Conservation (phyloP, 1,284 basidiomycete genomes). For the Leccinum subrobustum region DNA sequence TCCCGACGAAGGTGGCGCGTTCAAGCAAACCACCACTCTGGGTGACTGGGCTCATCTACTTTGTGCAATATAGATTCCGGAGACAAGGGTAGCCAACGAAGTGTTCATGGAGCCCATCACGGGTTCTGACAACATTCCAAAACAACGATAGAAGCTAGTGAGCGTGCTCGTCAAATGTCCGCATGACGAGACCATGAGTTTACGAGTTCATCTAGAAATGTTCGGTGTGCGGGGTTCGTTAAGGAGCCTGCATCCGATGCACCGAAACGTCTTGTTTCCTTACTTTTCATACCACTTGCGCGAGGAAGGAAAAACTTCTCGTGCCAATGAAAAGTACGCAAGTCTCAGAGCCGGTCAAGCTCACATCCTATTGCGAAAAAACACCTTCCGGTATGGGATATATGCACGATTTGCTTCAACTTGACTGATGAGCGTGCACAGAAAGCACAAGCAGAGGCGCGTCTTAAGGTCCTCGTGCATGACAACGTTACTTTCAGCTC, state of each 20-base stretch:
- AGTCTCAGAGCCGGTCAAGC: slow-evolving; percentile 64
- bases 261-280: slow-evolving; percentile 88
- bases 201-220: slow-evolving; percentile 59
- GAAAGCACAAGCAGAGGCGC: too few relatives aligned
- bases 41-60: slow-evolving; percentile 97
- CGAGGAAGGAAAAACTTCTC: slow-evolving; percentile 79
- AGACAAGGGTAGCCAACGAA: slow-evolving; percentile 91
- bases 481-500: too few relatives aligned
- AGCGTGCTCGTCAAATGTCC: slow-evolving; percentile 31
- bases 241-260: slow-evolving; percentile 97
- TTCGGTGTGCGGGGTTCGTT: slow-evolving; percentile 77
- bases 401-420: background rate
- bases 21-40: slow-evolving; percentile 38
- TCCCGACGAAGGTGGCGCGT: too few relatives aligned
- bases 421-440: too few relatives aligned
- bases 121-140: slow-evolving; percentile 85
- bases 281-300: slow-evolving; percentile 96
- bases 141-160: slow-evolving; percentile 92
- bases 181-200: slow-evolving; percentile 5
- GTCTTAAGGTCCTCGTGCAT: too few relatives aligned
- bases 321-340: slow-evolving; percentile 86
- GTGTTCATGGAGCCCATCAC: slow-evolving; percentile 99
- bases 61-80: slow-evolving; percentile 98
- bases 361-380: slow-evolving; percentile 84
- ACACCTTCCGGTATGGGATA: slow-evolving; percentile 76